Percentiles rank a stretch among this genome's conserved stretches.
Evolutionary conservation across 106 monocot genomes (phyloP).

Genomic region (Dendrobium officinale): DNA sequence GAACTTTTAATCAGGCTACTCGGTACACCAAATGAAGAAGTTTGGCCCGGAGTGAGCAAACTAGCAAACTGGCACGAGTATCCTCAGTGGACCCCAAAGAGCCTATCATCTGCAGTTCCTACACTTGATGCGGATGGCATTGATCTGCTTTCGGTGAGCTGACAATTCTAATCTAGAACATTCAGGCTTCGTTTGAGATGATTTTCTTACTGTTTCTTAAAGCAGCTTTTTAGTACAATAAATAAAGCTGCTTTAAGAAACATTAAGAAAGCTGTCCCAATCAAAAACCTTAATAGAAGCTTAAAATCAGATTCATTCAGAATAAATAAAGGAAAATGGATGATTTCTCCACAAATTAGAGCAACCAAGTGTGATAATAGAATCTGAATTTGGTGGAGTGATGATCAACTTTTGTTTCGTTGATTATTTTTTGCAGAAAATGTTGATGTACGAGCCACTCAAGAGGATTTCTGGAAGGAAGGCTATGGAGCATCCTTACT

Average conservation of each 20-base stretch:
- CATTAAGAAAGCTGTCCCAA: too few relatives aligned
- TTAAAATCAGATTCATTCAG: not conserved
- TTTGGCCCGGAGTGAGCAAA: slow-evolving; percentile 89
- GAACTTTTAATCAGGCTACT: slow-evolving; percentile 34
- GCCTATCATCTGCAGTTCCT: slow-evolving; percentile 43
- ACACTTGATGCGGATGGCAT: slow-evolving; percentile 52
- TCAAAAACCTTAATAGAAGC: not conserved
- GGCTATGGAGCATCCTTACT: slow-evolving; percentile 87
- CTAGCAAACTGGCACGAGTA: slow-evolving; percentile 88
- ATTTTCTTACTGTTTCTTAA: too few relatives aligned
- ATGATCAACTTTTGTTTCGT: too few relatives aligned
- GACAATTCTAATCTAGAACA: not conserved
- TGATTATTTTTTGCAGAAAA: slow-evolving; percentile 48
- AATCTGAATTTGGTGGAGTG: too few relatives aligned
- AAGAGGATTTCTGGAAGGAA: slow-evolving; percentile 83
- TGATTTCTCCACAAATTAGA: too few relatives aligned
- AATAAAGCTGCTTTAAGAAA: too few relatives aligned
- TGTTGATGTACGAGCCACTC: slow-evolving; percentile 72
- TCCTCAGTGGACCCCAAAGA: slow-evolving; percentile 74
- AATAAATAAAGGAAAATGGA: too few relatives aligned
- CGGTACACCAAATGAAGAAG: slow-evolving; percentile 84
- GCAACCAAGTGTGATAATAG: too few relatives aligned
- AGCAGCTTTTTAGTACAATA: too few relatives aligned
- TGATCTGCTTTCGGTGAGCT: slow-evolving; percentile 75
- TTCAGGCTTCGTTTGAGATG: not conserved